phyloP scores from a whole-genome alignment of 139 green algal species.

The Asterochloris erici region DNA sequence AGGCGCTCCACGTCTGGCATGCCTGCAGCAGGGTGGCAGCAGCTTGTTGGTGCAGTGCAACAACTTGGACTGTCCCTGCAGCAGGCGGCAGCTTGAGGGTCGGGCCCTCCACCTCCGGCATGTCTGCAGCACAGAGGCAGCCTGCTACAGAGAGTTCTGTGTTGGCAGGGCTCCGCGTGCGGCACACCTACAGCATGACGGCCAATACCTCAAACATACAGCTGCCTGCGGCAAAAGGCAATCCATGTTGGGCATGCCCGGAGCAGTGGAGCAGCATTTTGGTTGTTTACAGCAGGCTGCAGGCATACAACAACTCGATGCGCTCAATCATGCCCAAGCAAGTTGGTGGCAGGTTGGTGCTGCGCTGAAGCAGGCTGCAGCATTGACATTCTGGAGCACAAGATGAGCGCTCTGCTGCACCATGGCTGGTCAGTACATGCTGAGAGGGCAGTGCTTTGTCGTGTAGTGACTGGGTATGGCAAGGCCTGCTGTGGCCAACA shows the following conservation, averaged over 20 bases:
- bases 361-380: no score
- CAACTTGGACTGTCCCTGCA: no score
- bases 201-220: not conserved
- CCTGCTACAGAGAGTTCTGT: not conserved
- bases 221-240: no score
- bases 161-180: not conserved
- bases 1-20: constrained; percentile 92
- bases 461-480: not conserved
- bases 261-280: no score
- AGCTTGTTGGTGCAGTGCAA: no score
- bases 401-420: not conserved
- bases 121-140: constrained; percentile 39
- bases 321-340: no score
- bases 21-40: constrained; percentile 36
- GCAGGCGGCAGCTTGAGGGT: constrained; percentile 74
- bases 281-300: no score
- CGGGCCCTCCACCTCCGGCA: constrained; percentile 91
- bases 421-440: not conserved
- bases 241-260: no score
- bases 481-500: not conserved
- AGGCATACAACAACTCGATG: no score
- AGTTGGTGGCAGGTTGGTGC: no score
- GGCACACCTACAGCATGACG: not conserved
- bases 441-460: not conserved
- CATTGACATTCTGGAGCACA: not conserved